Evolutionary conservation across 371 early-diverging fungal species (phyloP).

Genomic region (Cladochytrium tenue): DNA sequence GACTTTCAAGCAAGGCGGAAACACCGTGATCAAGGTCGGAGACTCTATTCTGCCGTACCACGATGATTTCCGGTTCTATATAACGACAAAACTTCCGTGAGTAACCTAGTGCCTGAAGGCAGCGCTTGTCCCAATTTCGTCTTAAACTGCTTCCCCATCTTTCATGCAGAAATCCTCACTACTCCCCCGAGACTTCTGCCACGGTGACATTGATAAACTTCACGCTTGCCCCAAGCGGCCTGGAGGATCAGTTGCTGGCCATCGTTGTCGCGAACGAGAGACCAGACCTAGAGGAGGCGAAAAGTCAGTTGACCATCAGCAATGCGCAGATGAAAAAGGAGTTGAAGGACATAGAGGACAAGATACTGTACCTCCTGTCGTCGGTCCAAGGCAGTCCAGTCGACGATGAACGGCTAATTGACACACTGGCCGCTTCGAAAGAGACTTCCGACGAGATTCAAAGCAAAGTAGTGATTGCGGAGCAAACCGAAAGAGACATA

Average conservation of each 20-base stretch:
- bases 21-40: slow-evolving; percentile 59
- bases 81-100: slow-evolving; percentile 59
- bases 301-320: slow-evolving; percentile 54
- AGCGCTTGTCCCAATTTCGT: neutral
- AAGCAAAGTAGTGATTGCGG: slow-evolving; percentile 57
- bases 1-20: slow-evolving; percentile 58
- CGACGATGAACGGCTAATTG: slow-evolving; percentile 65
- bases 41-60: slow-evolving; percentile 63
- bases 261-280: slow-evolving; percentile 63
- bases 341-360: slow-evolving; percentile 65
- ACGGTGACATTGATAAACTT: slow-evolving; percentile 62
- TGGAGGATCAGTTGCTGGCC: slow-evolving; percentile 63
- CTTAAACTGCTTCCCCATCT: neutral
- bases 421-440: slow-evolving; percentile 62
- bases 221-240: slow-evolving; percentile 58
- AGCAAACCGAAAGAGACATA: slow-evolving; percentile 61
- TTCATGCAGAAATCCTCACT: slow-evolving; percentile 48
- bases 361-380: slow-evolving; percentile 61
- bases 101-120: neutral
- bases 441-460: slow-evolving; percentile 62
- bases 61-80: slow-evolving; percentile 60
- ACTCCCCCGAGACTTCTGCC: slow-evolving; percentile 60
- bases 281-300: slow-evolving; percentile 64
- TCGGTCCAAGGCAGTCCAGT: slow-evolving; percentile 66
- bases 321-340: slow-evolving; percentile 65